phyloP scores from a whole-genome alignment of 371 early-diverging fungal species.

The Chytridium lagenaria region DNA sequence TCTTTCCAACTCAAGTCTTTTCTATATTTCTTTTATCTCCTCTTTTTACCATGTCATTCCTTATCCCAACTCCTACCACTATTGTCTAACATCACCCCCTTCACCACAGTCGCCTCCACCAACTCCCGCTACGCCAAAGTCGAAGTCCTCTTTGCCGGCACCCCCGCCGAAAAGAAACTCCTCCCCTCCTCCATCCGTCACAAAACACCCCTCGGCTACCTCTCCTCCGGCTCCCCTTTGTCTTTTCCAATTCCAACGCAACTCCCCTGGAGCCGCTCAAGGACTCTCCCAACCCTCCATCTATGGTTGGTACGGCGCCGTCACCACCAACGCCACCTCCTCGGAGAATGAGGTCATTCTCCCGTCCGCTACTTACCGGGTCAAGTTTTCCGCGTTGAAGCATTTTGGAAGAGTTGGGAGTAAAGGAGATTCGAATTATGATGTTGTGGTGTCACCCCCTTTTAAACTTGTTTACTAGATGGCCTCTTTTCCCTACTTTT shows the following conservation, averaged over 20 bases:
- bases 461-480: slow-evolving; percentile 29
- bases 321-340: slow-evolving; percentile 13
- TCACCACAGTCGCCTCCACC: slow-evolving; percentile 11
- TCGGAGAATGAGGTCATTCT: neutral
- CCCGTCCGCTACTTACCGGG: slow-evolving; percentile 21
- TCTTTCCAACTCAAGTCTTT: neutral
- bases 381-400: slow-evolving; percentile 21
- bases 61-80: too few species aligned
- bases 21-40: neutral
- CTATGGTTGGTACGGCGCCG: neutral
- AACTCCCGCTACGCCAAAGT: slow-evolving; percentile 26
- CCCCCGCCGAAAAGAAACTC: slow-evolving; percentile 1
- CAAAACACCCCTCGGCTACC: slow-evolving; percentile 13
- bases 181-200: slow-evolving; percentile 20
- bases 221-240: neutral
- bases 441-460: slow-evolving; percentile 9
- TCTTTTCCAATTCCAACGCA: neutral
- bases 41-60: neutral
- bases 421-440: slow-evolving; percentile 23
- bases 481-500: too few species aligned
- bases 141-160: slow-evolving; percentile 21
- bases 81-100: neutral
- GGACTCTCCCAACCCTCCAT: neutral
- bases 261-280: neutral
- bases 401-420: slow-evolving; percentile 22